Evolutionary conservation across 1,284 basidiomycete genomes (phyloP).

Genomic region (Apiotrichum mycotoxinovorans): DNA sequence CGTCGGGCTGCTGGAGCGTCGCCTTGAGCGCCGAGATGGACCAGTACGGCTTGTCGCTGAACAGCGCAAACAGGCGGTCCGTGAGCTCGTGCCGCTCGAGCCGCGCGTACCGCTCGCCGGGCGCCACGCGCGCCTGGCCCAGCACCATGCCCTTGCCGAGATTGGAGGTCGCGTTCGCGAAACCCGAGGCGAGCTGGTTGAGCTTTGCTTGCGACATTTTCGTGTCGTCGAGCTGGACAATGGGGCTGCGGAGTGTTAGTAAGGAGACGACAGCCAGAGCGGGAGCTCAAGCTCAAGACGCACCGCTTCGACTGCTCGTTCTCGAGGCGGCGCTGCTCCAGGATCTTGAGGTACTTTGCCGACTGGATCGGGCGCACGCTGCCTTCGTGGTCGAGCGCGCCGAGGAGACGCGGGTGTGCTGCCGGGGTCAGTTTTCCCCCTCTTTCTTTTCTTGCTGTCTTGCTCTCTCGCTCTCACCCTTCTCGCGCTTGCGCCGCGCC

Average conservation of each 20-base stretch:
- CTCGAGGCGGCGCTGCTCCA: slow-evolving; percentile 48
- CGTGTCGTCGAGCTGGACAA: slow-evolving; percentile 49
- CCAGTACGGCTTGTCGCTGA: slow-evolving; percentile 78
- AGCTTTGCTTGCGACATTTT: slow-evolving; percentile 37
- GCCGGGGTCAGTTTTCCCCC: background rate
- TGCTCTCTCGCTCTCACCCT: too few relatives aligned
- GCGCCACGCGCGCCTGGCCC: slow-evolving; percentile 5
- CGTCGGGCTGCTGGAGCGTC: slow-evolving; percentile 84
- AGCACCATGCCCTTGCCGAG: slow-evolving; percentile 40
- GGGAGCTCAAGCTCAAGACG: background rate
- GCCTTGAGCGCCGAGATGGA: slow-evolving; percentile 72
- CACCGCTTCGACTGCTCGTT: slow-evolving; percentile 49
- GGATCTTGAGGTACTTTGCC: slow-evolving; percentile 51
- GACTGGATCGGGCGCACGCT: slow-evolving; percentile 41
- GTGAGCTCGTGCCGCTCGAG: slow-evolving; percentile 80
- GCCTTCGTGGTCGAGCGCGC: slow-evolving; percentile 44
- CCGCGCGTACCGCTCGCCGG: slow-evolving; percentile 76
- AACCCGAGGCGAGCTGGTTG: slow-evolving; percentile 42
- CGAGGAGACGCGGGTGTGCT: slow-evolving; percentile 36
- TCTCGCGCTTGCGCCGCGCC: slow-evolving; percentile 34
- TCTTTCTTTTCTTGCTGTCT: background rate
- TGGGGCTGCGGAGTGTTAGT: slow-evolving; percentile 26
- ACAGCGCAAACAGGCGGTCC: slow-evolving; percentile 76
- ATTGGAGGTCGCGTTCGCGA: slow-evolving; percentile 31
- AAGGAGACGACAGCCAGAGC: too few relatives aligned